Evolutionary conservation across 352 stramenopile genomes (phyloP).

Genomic region (Globisporangium ultimum): DNA sequence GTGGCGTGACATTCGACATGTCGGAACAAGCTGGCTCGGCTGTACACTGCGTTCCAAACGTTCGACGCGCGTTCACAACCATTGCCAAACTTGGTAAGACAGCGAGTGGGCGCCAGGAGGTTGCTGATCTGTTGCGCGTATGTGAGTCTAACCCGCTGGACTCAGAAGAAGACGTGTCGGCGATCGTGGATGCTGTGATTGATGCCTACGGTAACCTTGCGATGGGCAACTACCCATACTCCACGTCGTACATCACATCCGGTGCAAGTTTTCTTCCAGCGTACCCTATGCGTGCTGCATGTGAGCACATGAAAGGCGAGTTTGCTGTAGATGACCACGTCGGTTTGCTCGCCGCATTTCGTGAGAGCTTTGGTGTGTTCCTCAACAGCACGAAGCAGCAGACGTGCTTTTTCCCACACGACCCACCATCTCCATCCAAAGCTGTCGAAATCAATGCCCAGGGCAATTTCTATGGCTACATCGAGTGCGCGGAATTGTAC

Average conservation of each 20-base stretch:
- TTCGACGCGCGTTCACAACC: slow-evolving; percentile 20
- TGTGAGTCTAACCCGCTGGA: slow-evolving; percentile 24
- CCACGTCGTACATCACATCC: slow-evolving; percentile 47
- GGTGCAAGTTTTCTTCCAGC: slow-evolving; percentile 28
- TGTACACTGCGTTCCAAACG: slow-evolving; percentile 34
- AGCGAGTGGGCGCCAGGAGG: slow-evolving; percentile 16
- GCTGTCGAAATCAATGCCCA: slow-evolving; percentile 25
- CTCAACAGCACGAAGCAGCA: slow-evolving; percentile 41
- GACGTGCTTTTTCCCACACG: slow-evolving; percentile 24
- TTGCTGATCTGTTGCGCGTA: slow-evolving; percentile 24
- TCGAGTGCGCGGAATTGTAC: slow-evolving; percentile 48
- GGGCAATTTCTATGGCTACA: slow-evolving; percentile 32
- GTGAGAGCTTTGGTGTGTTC: slow-evolving; percentile 38
- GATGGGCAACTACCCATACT: slow-evolving; percentile 49
- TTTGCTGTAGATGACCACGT: slow-evolving; percentile 18
- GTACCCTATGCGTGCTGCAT: slow-evolving; percentile 35
- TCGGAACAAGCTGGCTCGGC: slow-evolving; percentile 26
- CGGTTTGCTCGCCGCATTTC: slow-evolving; percentile 25
- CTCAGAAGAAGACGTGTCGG: slow-evolving; percentile 18
- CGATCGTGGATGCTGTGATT: slow-evolving; percentile 9
- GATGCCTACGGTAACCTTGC: slow-evolving; percentile 31
- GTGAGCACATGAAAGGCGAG: slow-evolving; percentile 22
- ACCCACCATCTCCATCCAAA: slow-evolving; percentile 15
- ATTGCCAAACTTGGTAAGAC: slow-evolving; percentile 17
- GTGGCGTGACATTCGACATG: slow-evolving; percentile 37